A percentile compares a stretch with the other conserved stretches of the same genome.
Conservation (phyloP, 805 yeast genomes). For the Lachancea mirantina region DNA sequence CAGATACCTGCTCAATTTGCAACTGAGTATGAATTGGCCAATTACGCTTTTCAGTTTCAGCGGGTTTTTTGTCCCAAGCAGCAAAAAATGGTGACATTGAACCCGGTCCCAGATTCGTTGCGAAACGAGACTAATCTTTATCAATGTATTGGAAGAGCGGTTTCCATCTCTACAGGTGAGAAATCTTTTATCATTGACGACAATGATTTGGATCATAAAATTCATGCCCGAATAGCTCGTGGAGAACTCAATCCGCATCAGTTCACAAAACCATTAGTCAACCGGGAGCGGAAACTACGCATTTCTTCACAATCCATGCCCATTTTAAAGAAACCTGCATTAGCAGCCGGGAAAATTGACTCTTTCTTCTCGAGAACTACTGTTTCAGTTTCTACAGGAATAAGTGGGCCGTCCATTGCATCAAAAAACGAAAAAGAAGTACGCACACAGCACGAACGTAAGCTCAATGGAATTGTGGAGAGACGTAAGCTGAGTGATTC, state of each 20-base stretch:
- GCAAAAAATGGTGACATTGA: constrained; percentile 47
- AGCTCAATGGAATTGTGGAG: constrained; percentile 17
- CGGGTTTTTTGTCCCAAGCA: constrained; percentile 70
- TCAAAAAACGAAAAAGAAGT: constrained; percentile 1
- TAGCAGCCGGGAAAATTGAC: constrained; percentile 14
- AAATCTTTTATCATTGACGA: constrained; percentile 24
- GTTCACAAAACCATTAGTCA: constrained; percentile 27
- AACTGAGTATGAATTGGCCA: constrained; percentile 58
- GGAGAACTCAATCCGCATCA: constrained; percentile 63
- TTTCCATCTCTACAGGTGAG: constrained; percentile 14
- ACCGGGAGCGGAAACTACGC: constrained; percentile 27
- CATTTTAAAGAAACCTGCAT: constrained; percentile 1
- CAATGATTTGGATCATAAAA: constrained; percentile 34
- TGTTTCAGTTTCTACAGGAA: constrained; percentile 1
- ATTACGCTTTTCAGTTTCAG: constrained; percentile 74
- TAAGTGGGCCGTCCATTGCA: background rate
- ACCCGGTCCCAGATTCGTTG: constrained; percentile 41
- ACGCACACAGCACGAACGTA: constrained; percentile 3
- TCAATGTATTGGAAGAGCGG: constrained; percentile 35
- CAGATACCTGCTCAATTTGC: constrained; percentile 51
- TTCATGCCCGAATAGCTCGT: constrained; percentile 50
- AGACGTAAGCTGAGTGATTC: constrained; percentile 17
- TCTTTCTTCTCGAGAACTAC: constrained; percentile 13
- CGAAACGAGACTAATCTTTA: constrained; percentile 26
- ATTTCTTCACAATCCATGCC: constrained; percentile 22